Conservation (phyloP, 768 basidiomycete species). For the Kwoniella dendrophila region DNA sequence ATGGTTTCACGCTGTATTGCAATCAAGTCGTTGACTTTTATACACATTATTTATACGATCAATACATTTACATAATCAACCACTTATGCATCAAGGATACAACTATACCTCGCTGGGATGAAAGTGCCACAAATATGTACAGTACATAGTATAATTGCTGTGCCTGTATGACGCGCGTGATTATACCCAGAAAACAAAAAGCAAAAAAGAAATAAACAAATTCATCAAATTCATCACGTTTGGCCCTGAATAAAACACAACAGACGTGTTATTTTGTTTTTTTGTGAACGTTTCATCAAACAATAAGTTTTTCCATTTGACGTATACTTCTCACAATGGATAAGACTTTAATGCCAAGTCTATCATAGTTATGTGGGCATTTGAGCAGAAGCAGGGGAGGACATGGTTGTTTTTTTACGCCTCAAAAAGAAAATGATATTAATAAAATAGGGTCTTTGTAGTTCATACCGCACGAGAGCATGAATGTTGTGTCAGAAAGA, state of each 20-base stretch:
- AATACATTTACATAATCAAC: too few relatives aligned
- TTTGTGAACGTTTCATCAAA: conserved; percentile 6
- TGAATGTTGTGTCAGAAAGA: too few relatives aligned
- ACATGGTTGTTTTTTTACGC: too few relatives aligned
- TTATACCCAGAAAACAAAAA: neutral
- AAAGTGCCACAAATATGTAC: neutral
- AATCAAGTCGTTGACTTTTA: too few relatives aligned
- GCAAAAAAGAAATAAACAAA: conserved; percentile 5
- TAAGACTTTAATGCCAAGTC: too few relatives aligned
- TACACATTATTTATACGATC: too few relatives aligned
- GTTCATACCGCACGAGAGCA: too few relatives aligned
- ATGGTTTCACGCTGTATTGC: too few relatives aligned
- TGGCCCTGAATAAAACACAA: neutral
- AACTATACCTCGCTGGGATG: too few relatives aligned
- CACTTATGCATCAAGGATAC: too few relatives aligned
- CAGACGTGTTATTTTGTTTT: conserved; percentile 9
- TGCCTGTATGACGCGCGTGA: conserved; percentile 1
- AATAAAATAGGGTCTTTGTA: neutral
- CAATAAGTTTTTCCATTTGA: conserved; percentile 3
- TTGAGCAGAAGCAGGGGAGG: neutral
- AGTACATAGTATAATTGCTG: too few relatives aligned
- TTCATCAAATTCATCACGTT: neutral
- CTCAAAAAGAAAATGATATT: neutral
- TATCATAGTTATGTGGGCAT: neutral
- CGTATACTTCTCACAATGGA: too few relatives aligned